These are phyloP conservation scores for Peronospora destructor DNA, from an alignment of 352 stramenopile species.

Conservation along the genomic window DNA sequence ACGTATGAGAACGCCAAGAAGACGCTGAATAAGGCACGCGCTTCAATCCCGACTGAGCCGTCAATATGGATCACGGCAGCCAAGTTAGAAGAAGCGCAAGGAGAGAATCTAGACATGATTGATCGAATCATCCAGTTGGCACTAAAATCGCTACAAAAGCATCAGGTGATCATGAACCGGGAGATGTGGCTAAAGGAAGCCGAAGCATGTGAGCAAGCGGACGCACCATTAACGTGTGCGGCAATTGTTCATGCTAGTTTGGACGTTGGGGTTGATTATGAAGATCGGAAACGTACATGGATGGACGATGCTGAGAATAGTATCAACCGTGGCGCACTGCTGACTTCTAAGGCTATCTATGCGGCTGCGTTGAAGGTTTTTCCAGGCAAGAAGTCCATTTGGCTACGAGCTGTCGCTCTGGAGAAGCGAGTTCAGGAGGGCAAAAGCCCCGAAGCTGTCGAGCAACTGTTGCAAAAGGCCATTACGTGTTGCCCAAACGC, in stretches of 20 bases:
- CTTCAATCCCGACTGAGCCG: conserved; percentile 93
- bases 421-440: conserved; percentile 91
- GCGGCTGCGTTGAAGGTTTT: conserved; percentile 87
- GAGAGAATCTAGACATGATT: conserved; percentile 77
- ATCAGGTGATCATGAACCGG: conserved; percentile 90
- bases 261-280: conserved; percentile 91
- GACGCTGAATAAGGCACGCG: conserved; percentile 93
- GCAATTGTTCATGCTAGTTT: conserved; percentile 93
- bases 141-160: conserved; percentile 83
- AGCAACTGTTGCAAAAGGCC: conserved; percentile 88
- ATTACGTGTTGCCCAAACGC: conserved; percentile 90
- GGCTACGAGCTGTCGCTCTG: conserved; percentile 92
- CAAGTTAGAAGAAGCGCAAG: conserved; percentile 97
- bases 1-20: conserved; percentile 97
- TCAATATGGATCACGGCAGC: conserved; percentile 98
- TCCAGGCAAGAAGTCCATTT: conserved; percentile 91
- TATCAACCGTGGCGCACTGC: conserved; percentile 70
- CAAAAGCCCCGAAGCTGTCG: conserved; percentile 67
- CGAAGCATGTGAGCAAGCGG: conserved; percentile 87
- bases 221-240: conserved; percentile 89
- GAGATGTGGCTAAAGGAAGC: conserved; percentile 96
- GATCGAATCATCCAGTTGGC: conserved; percentile 82
- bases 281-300: conserved; percentile 96
- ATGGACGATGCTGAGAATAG: conserved; percentile 94
- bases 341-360: conserved; percentile 93